Conservation (phyloP, 1,139 yeast species). For the Blastobotrys serpentis region DNA sequence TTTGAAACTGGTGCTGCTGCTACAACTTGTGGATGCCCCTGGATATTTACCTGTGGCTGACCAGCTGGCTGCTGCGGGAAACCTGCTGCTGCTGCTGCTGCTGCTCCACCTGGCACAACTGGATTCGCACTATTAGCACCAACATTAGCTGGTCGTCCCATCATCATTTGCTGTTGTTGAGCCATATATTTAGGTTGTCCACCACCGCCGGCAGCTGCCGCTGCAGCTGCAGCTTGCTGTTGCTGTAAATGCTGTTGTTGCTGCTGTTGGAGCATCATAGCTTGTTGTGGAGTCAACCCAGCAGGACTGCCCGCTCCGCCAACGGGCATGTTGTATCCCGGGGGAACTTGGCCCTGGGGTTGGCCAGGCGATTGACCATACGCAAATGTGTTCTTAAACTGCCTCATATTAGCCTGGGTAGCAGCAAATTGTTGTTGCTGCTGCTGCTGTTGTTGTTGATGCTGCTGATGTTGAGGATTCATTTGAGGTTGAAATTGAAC, state of each 20-base stretch:
- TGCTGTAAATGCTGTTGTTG: constrained; percentile 13
- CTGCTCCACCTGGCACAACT: neutral
- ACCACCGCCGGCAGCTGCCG: neutral
- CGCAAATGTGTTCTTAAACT: constrained; percentile 8
- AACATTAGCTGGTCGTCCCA: constrained; percentile 7
- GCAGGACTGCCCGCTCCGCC: constrained; percentile 1
- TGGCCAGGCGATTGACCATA: constrained; percentile 11
- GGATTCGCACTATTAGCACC: constrained; percentile 1
- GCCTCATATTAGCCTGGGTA: constrained; percentile 2
- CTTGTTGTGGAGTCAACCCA: constrained; percentile 13
- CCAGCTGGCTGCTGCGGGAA: neutral
- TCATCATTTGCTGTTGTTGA: constrained; percentile 6
- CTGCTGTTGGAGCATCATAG: constrained; percentile 12
- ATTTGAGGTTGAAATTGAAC: constrained; percentile 18
- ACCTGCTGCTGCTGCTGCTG: constrained; percentile 23
- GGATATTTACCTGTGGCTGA: constrained; percentile 9
- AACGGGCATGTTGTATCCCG: constrained; percentile 5
- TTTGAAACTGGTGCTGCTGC: constrained; percentile 22
- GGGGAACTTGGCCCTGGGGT: constrained; percentile 10
- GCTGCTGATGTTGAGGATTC: constrained; percentile 6
- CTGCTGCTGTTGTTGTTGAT: constrained; percentile 9
- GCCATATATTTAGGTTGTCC: neutral
- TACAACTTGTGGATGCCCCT: constrained; percentile 17
- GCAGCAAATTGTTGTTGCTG: constrained; percentile 7
- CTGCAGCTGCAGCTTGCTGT: neutral